Percentiles rank a stretch among this genome's conserved stretches.
These are phyloP conservation scores for Peronospora belbahrii DNA, from an alignment of 352 stramenopile species.

Conservation along the genomic window DNA sequence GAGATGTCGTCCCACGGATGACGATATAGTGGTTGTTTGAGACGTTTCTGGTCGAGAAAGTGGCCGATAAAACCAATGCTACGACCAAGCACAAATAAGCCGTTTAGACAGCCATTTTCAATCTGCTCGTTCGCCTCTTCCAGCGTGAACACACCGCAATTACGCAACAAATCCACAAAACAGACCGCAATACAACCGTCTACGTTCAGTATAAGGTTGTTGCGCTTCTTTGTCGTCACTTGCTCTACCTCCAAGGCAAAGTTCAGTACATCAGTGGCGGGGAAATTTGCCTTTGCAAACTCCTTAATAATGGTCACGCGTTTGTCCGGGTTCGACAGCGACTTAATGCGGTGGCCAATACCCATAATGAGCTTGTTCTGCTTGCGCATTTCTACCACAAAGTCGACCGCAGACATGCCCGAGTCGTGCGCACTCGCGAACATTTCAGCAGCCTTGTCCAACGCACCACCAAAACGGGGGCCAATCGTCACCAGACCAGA, in stretches of 20 bases:
- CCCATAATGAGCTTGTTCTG: constrained; percentile 96
- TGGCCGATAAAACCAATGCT: constrained; percentile 92
- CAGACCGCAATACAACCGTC: constrained; percentile 95
- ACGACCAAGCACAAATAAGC: constrained; percentile 83
- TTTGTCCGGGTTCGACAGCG: constrained; percentile 93
- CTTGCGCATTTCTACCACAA: constrained; percentile 92
- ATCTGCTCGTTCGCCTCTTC: constrained; percentile 93
- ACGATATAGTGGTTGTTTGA: constrained; percentile 96
- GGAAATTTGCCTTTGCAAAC: constrained; percentile 92
- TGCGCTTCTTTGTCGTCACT: constrained; percentile 95
- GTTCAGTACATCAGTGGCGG: constrained; percentile 88
- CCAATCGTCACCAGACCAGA: constrained; percentile 95
- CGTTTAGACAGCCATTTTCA: constrained; percentile 93
- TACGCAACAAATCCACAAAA: constrained; percentile 94
- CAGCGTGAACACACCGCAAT: constrained; percentile 84
- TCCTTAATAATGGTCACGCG: constrained; percentile 95
- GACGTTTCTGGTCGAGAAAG: constrained; percentile 95
- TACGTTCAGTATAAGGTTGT: constrained; percentile 97
- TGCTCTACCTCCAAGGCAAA: constrained; percentile 95
- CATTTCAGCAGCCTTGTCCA: constrained; percentile 92
- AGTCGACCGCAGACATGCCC: constrained; percentile 81
- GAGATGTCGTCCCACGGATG: constrained; percentile 97
- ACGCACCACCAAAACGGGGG: constrained; percentile 91
- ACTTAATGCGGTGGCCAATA: constrained; percentile 96
- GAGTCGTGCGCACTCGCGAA: constrained; percentile 88